These are phyloP conservation scores for Yamadazyma endophytica DNA, from an alignment of 805 yeast genomes.

Conservation along the genomic window DNA sequence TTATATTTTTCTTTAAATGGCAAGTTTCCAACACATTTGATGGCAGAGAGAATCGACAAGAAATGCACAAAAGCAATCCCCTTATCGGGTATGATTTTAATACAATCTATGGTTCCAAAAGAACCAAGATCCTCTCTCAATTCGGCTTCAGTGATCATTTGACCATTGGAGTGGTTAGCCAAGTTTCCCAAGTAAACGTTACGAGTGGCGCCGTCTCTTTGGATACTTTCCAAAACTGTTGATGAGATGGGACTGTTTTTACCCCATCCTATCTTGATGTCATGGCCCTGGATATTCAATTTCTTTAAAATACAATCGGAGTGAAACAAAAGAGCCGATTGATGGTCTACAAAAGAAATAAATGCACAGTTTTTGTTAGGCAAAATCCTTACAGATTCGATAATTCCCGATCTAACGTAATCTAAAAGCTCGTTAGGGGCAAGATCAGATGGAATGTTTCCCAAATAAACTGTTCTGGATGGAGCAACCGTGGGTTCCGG, in stretches of 20 bases:
- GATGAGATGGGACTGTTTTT: conserved; percentile 72
- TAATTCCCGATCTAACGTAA: conserved; percentile 86
- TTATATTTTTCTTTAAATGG: conserved; percentile 65
- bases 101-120: conserved; percentile 81
- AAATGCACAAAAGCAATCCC: conserved; percentile 91
- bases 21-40: conserved; percentile 73
- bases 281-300: conserved; percentile 73
- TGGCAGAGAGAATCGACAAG: conserved; percentile 80
- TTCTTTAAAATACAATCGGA: conserved; percentile 88
- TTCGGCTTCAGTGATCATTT: conserved; percentile 55
- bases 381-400: conserved; percentile 74
- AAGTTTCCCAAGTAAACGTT: conserved; percentile 87
- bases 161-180: conserved; percentile 50
- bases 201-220: conserved; percentile 86
- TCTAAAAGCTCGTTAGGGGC: conserved; percentile 79
- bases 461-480: conserved; percentile 85
- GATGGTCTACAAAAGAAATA: conserved; percentile 83
- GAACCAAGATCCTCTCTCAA: conserved; percentile 60
- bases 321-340: conserved; percentile 85
- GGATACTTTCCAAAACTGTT: conserved; percentile 69
- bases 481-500: conserved; percentile 47
- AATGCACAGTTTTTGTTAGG: conserved; percentile 88
- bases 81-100: conserved; percentile 73
- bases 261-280: conserved; percentile 92
- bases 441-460: conserved; percentile 79